Percentiles rank a stretch among this genome's conserved stretches.
These are phyloP conservation scores for Atalantia buxifolia DNA, from an alignment of 345 rosid species.

Conservation along the genomic window DNA sequence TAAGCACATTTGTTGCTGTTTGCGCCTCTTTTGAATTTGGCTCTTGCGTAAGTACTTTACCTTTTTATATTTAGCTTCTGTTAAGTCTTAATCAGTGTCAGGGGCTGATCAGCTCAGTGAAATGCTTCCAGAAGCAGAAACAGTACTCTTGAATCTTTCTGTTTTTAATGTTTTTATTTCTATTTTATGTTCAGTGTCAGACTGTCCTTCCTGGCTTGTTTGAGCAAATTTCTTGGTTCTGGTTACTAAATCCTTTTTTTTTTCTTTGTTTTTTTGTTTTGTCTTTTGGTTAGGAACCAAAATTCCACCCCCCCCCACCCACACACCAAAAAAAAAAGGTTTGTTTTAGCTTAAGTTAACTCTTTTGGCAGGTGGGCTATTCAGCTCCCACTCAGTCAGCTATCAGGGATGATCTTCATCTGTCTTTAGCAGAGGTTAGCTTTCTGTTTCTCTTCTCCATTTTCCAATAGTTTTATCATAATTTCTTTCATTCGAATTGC, in stretches of 20 bases:
- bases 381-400: constrained; percentile 92
- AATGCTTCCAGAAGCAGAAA: background rate
- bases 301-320: constrained; percentile 12
- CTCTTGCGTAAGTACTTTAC: constrained; percentile 66
- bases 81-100: background rate
- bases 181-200: background rate
- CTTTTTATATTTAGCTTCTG: background rate
- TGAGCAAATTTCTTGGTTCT: constrained; percentile 19
- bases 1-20: constrained; percentile 79
- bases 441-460: background rate
- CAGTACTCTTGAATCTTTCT: background rate
- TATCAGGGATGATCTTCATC: constrained; percentile 72
- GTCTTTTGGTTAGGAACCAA: constrained; percentile 27
- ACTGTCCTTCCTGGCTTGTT: constrained; percentile 18
- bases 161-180: background rate
- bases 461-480: background rate
- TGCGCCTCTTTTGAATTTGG: constrained; percentile 92
- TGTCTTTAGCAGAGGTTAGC: constrained; percentile 67
- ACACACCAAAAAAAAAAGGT: constrained; percentile 10
- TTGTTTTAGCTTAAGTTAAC: constrained; percentile 44
- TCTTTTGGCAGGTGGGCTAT: constrained; percentile 83
- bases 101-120: background rate
- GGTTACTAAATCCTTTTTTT: constrained; percentile 24
- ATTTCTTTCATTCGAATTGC: background rate
- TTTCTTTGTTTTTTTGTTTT: background rate